A percentile compares a stretch with the other conserved stretches of the same genome.
Conservation (phyloP, 441 rosid species). For the Brassica hybrid region DNA sequence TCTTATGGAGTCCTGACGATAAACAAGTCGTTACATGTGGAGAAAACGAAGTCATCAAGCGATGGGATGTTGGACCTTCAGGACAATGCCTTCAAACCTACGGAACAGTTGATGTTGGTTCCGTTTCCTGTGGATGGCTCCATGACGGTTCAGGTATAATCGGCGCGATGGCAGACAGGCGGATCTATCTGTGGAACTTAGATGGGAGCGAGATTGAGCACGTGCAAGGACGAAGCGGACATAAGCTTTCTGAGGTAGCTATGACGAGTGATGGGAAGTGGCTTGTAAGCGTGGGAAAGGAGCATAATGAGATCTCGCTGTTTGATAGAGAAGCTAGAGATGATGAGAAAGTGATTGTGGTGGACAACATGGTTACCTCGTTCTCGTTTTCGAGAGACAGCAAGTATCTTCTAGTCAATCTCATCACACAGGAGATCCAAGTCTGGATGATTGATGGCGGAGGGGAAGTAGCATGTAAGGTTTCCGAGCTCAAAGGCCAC, state of each 20-base stretch:
- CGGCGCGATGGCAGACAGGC: slow-evolving; percentile 51
- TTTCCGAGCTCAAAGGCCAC: background rate
- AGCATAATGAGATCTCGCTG: slow-evolving; percentile 51
- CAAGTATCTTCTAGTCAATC: slow-evolving; percentile 51
- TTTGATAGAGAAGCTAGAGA: slow-evolving; percentile 53
- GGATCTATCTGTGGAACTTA: slow-evolving; percentile 59
- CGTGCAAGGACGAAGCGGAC: slow-evolving; percentile 37
- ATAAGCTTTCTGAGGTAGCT: slow-evolving; percentile 48
- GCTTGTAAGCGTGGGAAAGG: slow-evolving; percentile 60
- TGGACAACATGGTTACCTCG: slow-evolving; percentile 60
- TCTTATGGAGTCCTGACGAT: slow-evolving; percentile 66
- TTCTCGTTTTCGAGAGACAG: slow-evolving; percentile 66
- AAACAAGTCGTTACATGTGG: slow-evolving; percentile 65
- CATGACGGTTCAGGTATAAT: slow-evolving; percentile 55
- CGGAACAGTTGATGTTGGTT: slow-evolving; percentile 36
- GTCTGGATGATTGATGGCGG: background rate
- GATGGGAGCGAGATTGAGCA: slow-evolving; percentile 60
- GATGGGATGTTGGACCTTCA: slow-evolving; percentile 59
- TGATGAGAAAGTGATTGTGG: slow-evolving; percentile 64
- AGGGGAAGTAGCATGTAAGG: background rate
- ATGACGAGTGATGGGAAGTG: slow-evolving; percentile 67
- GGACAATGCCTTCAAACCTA: slow-evolving; percentile 50
- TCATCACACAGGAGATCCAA: background rate
- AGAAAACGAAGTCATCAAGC: slow-evolving; percentile 51
- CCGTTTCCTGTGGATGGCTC: slow-evolving; percentile 65